These are phyloP conservation scores for Ophiostoma himal-ulmi DNA, from an alignment of 2,329 filamentous ascomycete genomes.

Conservation along the genomic window DNA sequence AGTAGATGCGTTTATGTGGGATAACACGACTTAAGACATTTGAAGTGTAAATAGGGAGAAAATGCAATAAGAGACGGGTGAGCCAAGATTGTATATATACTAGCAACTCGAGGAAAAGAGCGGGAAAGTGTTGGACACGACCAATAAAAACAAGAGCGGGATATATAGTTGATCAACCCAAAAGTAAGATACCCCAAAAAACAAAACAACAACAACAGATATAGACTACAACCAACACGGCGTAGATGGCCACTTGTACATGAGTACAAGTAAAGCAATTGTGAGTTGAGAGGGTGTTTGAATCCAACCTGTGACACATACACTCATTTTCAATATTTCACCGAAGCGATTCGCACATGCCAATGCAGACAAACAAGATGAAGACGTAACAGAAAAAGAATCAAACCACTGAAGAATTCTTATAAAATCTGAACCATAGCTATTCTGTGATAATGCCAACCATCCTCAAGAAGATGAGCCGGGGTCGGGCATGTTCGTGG, in stretches of 20 bases:
- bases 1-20: not conserved
- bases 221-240: not conserved
- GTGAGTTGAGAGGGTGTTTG: not conserved
- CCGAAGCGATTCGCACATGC: not conserved
- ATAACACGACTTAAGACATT: not conserved
- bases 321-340: not conserved
- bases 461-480: conserved; percentile 5
- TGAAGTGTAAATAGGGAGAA: not conserved
- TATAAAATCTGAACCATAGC: not conserved
- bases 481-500: conserved; percentile 3
- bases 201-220: not conserved
- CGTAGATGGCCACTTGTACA: not conserved
- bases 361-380: not conserved
- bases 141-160: conserved; percentile 4
- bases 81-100: not conserved
- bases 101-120: not conserved
- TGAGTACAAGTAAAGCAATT: not conserved
- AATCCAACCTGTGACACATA: not conserved
- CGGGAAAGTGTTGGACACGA: not conserved
- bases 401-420: no score
- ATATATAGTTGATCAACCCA: not conserved
- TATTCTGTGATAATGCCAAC: not conserved
- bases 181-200: not conserved
- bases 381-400: no score
- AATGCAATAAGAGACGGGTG: not conserved